Evolutionary conservation across 352 stramenopile genomes (phyloP).

Genomic region (Blastocystis sp.): DNA sequence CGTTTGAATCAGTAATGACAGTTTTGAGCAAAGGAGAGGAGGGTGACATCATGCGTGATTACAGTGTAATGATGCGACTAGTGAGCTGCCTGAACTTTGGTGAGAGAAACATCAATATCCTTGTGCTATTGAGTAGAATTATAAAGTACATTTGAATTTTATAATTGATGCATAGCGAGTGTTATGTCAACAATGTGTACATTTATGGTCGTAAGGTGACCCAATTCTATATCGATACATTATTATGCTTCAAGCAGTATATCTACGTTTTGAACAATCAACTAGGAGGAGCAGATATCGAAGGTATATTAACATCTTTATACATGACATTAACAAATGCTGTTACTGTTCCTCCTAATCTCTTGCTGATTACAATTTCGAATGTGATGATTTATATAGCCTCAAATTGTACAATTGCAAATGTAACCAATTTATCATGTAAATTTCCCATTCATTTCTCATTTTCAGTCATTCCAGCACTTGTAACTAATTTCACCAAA

Average conservation of each 20-base stretch:
- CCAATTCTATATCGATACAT: constrained; percentile 48
- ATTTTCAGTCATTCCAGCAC: constrained; percentile 1
- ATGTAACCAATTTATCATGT: constrained; percentile 8
- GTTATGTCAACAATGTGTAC: constrained; percentile 51
- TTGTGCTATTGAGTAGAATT: background rate
- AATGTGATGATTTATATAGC: constrained; percentile 42
- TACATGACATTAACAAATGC: constrained; percentile 25
- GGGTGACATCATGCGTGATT: background rate
- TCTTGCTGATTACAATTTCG: constrained; percentile 53
- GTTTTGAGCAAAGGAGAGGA: background rate
- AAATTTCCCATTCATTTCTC: background rate
- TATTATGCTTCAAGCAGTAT: constrained; percentile 56
- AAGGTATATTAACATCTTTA: constrained; percentile 30
- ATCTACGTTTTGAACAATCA: constrained; percentile 14
- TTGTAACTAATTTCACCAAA: constrained; percentile 18
- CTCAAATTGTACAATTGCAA: background rate
- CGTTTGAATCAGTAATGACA: background rate
- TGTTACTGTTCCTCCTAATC: constrained; percentile 39
- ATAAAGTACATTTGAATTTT: background rate
- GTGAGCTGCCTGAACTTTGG: constrained; percentile 50
- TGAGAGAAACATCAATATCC: background rate
- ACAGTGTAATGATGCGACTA: background rate
- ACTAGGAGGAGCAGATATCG: constrained; percentile 25
- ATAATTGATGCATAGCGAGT: background rate
- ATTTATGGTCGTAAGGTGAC: background rate